A percentile compares a stretch with the other conserved stretches of the same genome.
These are phyloP conservation scores for Discostella stelligeroides DNA, from an alignment of 108 stramenopile species.

Conservation along the genomic window DNA sequence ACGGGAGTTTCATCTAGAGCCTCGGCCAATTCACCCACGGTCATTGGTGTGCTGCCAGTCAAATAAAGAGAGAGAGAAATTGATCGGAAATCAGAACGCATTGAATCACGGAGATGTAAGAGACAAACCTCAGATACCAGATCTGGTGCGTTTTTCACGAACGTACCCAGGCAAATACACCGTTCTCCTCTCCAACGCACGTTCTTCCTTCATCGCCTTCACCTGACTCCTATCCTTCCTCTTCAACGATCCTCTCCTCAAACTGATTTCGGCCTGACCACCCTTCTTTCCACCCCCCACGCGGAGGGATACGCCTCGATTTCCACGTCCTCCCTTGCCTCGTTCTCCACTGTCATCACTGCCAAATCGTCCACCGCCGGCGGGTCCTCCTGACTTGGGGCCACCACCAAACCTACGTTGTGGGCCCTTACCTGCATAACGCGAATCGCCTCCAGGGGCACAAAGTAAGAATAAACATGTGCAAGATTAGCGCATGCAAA, in stretches of 20 bases:
- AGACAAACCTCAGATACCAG: background rate
- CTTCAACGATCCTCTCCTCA: constrained; percentile 74
- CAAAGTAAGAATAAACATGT: background rate
- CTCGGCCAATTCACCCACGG: constrained; percentile 83
- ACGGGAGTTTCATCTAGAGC: constrained; percentile 83
- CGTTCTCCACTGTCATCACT: constrained; percentile 22
- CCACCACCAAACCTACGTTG: constrained; percentile 30
- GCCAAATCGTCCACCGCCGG: constrained; percentile 18
- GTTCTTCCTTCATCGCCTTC: constrained; percentile 64
- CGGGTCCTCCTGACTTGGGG: constrained; percentile 21
- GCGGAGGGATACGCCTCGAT: constrained; percentile 60
- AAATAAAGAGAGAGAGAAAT: background rate
- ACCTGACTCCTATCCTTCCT: constrained; percentile 72
- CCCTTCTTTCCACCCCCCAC: constrained; percentile 71
- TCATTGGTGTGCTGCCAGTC: constrained; percentile 64
- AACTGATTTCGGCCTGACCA: constrained; percentile 49
- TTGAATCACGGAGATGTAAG: background rate
- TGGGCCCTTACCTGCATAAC: constrained; percentile 42
- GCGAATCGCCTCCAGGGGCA: constrained; percentile 12
- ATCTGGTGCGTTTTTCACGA: background rate
- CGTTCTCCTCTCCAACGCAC: constrained; percentile 70
- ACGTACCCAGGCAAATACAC: constrained; percentile 85
- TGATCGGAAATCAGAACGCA: constrained; percentile 1
- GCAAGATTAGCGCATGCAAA: background rate
- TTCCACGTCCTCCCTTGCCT: constrained; percentile 30